Conservation (phyloP, 495 filamentous ascomycete genomes). For the Cudoniella acicularis region DNA sequence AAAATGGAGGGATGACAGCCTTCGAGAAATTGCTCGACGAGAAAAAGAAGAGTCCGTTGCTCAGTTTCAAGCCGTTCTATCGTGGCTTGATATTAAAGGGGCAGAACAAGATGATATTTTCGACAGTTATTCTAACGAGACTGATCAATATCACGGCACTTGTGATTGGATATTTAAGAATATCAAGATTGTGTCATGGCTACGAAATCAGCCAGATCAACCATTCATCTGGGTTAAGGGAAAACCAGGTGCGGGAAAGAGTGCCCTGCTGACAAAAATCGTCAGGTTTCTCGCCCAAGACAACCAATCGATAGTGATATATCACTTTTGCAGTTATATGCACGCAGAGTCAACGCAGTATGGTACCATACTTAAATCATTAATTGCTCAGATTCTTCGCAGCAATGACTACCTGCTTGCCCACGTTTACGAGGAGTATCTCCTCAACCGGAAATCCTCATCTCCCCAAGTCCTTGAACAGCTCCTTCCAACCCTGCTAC, state of each 20-base stretch:
- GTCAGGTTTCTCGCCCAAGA: not conserved
- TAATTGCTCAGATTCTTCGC: too few relatives aligned
- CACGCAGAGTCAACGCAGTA: not conserved
- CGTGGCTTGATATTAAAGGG: slow-evolving; percentile 11
- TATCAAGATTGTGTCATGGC: slow-evolving; percentile 11
- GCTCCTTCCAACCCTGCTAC: too few relatives aligned
- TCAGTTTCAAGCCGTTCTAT: slow-evolving; percentile 7
- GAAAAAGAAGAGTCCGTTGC: slow-evolving; percentile 4
- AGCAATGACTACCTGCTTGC: too few relatives aligned
- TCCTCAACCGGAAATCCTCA: too few relatives aligned
- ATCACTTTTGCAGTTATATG: not conserved
- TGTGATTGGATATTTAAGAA: slow-evolving; percentile 18
- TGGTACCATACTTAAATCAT: not conserved
- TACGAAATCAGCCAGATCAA: slow-evolving; percentile 1
- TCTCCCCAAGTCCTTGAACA: too few relatives aligned
- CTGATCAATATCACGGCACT: slow-evolving; percentile 6
- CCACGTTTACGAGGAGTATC: too few relatives aligned
- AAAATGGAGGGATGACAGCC: not conserved
- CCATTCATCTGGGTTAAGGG: slow-evolving; percentile 20
- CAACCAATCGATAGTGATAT: not conserved
- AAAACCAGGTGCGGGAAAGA: slow-evolving; percentile 21
- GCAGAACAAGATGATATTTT: slow-evolving; percentile 8
- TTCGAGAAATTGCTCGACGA: not conserved
- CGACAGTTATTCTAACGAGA: slow-evolving; percentile 7
- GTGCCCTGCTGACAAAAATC: not conserved